phyloP scores from a whole-genome alignment of 2,329 filamentous ascomycete genomes.

The Fusarium sp. region DNA sequence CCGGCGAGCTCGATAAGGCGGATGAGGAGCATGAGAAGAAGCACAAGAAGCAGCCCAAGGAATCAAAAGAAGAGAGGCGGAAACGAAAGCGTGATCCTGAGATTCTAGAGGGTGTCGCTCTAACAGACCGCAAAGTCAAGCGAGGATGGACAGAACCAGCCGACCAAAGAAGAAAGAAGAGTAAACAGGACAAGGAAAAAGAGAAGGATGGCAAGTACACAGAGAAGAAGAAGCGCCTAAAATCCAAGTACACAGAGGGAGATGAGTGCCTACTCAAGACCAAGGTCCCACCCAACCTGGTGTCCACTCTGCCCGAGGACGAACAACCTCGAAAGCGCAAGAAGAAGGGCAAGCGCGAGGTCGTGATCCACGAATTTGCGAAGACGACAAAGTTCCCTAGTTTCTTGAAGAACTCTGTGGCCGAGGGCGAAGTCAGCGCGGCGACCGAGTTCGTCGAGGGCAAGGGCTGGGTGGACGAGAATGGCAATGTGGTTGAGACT shows the following conservation, averaged over 20 bases:
- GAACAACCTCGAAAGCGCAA: constrained; percentile 67
- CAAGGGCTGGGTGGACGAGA: constrained; percentile 86
- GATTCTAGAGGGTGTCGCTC: constrained; percentile 72
- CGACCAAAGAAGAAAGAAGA: constrained; percentile 60
- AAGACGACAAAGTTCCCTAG: constrained; percentile 84
- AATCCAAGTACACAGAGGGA: constrained; percentile 83
- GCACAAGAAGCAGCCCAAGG: constrained; percentile 50
- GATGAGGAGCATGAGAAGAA: constrained; percentile 49
- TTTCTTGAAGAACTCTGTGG: constrained; percentile 72
- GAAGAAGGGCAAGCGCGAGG: constrained; percentile 65
- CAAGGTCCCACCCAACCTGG: constrained; percentile 66
- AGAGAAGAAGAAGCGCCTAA: constrained; percentile 68
- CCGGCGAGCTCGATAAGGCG: constrained; percentile 49
- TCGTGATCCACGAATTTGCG: constrained; percentile 88
- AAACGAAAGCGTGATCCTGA: constrained; percentile 65
- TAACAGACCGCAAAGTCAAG: constrained; percentile 84
- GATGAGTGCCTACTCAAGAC: constrained; percentile 89
- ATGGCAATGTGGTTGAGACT: constrained; percentile 79
- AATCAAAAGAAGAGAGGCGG: constrained; percentile 51
- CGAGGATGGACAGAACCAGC: constrained; percentile 85
- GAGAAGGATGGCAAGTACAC: constrained; percentile 63
- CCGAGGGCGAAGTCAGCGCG: constrained; percentile 48
- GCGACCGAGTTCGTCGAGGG: constrained; percentile 78
- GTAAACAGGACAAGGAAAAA: constrained; percentile 59
- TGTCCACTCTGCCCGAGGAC: constrained; percentile 56